Base-by-base conservation (phyloP, 352 stramenopile species). In the Pythium grandisporangium region DNA sequence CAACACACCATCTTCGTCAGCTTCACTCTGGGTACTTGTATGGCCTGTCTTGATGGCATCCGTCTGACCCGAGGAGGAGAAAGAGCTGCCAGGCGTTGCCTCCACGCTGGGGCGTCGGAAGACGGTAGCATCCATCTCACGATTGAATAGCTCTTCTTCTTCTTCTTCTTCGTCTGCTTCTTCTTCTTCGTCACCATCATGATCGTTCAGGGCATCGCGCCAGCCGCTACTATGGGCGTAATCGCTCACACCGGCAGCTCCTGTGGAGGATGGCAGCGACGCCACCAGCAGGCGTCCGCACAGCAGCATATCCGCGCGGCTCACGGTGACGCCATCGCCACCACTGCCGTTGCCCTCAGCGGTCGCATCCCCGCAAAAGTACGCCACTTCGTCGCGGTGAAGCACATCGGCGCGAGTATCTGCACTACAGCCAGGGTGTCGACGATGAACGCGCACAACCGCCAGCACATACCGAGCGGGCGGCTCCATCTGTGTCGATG, bases 101-200 rank as follows among this genome's bases (percentile, higher is more conserved):
- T 19, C 48, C 12, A 57, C 30, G 27, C 43, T 51, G 42, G 55
- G 52, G 6, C 65, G 51, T 11, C 52, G 55, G 22, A 67, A 60
- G 27, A 58, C 67, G 20, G 62, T 55, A 0, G 61, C 63, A 45
- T 70, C 61, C 42, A 70, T 55, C 35, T 81, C 72, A n/a, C 70
- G 72, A 37, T 70, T 86, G 53, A 81, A 86, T 21, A 86, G 61
- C 32, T 84, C 73, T 46, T 86, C 73, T 34, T 84, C 68, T 27
- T 80, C 67, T 1, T 79, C 63, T 5, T 72, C 68, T 29, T 53
- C 47, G 1, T 49, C 32, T 12, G 24, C 39, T 6, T 33, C 32
- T 19, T 46, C 42, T n/a, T 39, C 13, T 10, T 55, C 42, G 2
- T 57, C 41, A 8, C 56, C 47, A 30, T 58, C 50, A 8, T 63